Base-by-base conservation (phyloP, 306 rosid species). In the Cicer arietinum region DNA sequence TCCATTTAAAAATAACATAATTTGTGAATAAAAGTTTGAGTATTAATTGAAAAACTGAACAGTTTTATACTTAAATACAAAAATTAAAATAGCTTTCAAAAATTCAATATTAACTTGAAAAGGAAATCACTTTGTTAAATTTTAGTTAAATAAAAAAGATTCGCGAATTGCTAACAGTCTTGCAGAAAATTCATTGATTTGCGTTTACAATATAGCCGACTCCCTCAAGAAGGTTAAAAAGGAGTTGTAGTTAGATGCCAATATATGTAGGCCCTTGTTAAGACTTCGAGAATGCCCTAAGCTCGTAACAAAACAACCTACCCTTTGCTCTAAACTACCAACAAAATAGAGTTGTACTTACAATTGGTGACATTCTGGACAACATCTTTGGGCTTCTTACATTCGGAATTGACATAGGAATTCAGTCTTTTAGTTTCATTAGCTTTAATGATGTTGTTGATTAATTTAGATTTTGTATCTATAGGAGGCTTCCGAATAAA, bases 331-430 rank as follows among this genome's bases (percentile, higher is more conserved):
- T 30, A 14, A 63, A 72, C 83, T 25, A 45, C 50, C 25, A 73
- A 73, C 10, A 46, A 48, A 53, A 18, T 7, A 18, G 46, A 35
- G 45, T 4, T 7, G 41, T 30, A 67, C 82, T 77, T 77, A 82
- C 85, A 77, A 73, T 84, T 89, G 81, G 70, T 80, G 69, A 78
- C 58, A 66, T 74, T 85, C 70, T 81, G 87, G 76, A 25, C 73
- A 16, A 73, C 78, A 47, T 91, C 90, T 46, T 77, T 76, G 73
- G 77, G 74, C 7, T 86, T 91, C 76, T 73, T 79, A 59, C 92
- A 91, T 82, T 92, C 92, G 54, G 82, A 86, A 75, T 80, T 85
- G 65, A 91, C 30, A 84, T 94, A 94, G 14, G 88, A 81, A 54
- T 75, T 81, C 64, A 94, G 44, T 69, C 89, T 83, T 85, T 66